Evolutionary conservation across 1,284 basidiomycete genomes (phyloP).

Genomic region (Rhodotorula sp.): DNA sequence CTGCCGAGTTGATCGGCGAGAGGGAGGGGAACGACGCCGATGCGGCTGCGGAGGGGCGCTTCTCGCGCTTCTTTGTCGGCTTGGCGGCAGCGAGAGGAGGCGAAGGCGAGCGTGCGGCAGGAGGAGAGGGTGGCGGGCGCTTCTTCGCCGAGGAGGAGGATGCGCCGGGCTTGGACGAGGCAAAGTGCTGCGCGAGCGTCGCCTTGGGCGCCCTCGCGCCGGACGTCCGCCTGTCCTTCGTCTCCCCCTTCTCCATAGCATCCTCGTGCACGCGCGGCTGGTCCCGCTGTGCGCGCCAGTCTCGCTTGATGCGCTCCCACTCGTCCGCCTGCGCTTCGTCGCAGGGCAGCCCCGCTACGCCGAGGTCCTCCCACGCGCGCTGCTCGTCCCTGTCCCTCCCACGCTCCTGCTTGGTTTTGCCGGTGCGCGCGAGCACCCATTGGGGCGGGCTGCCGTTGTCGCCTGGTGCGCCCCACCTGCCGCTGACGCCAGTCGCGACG

Average conservation of each 20-base stretch:
- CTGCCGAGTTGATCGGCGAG: not conserved
- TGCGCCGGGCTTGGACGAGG: not conserved
- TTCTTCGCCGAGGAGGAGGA: not conserved
- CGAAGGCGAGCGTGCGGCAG: not conserved
- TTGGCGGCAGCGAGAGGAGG: not conserved
- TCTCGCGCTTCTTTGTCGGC: not conserved
- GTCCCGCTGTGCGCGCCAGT: not conserved
- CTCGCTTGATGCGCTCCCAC: conserved; percentile 1
- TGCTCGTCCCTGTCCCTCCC: not conserved
- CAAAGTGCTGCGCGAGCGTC: not conserved
- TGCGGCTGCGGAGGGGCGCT: not conserved
- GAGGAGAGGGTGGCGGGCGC: conserved; percentile 2
- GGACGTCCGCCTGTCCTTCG: not conserved
- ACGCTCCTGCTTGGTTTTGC: not conserved
- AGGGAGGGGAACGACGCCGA: not conserved
- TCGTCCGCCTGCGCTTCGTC: not conserved
- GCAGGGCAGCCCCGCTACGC: conserved; percentile 1
- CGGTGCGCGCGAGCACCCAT: not conserved
- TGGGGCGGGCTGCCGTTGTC: not conserved
- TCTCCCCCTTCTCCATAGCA: too few relatives aligned
- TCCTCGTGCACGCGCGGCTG: too few relatives aligned
- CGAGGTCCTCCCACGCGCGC: not conserved
- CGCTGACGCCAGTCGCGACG: not conserved
- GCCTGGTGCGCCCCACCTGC: not conserved
- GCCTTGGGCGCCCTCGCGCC: not conserved